Base-by-base conservation (phyloP, 106 monocot species). In the Chionographis japonica region DNA sequence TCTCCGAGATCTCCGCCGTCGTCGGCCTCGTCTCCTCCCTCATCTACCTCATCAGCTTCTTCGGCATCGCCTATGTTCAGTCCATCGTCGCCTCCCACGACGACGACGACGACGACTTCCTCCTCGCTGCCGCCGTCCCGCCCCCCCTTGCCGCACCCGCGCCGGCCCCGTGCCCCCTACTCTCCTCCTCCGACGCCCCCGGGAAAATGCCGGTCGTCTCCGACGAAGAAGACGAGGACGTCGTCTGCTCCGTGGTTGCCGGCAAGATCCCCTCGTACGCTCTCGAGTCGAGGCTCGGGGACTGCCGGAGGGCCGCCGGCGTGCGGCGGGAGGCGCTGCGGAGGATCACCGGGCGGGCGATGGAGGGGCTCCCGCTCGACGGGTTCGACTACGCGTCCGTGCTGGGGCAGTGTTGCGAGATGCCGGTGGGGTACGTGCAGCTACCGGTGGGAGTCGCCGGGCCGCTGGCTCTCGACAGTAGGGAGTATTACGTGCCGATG, bases 361-460 rank as follows among this genome's bases (percentile, higher is more conserved):
- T 95, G 70, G 88, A 91, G 2, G 94, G 91, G 39, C 79, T 95
- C 16, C 88, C 94, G 15, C 59, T 95, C n/a, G 90, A 94, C 38
- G 90, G 90, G 9, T 94, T 94, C 70, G 78, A 94, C 56, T 94
- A 90, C 69, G 79, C 52, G 1, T 75, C 90, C 4, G 88, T 91
- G 4, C 67, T 95, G 0, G 88, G 88, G 52, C 95, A 95, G 70
- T 95, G 95, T 83, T 95, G 95, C 64, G 95, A 95, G 72, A 66
- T 95, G 81, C 95, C 95, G 5, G 66, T 91, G 2, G 95, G 91
- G 2, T 95, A 77, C 54, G 95, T 91, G 37, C 69, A 86, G 66
- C 63, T 94, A 17, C 94, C 94, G 0, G 87, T 94, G 4, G 94
- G 94, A 59, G 72, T 94, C 60, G 88, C 91, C 4, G 95, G 88